Conservation (phyloP, 768 basidiomycete species). For the Phaffia tasmanica region DNA sequence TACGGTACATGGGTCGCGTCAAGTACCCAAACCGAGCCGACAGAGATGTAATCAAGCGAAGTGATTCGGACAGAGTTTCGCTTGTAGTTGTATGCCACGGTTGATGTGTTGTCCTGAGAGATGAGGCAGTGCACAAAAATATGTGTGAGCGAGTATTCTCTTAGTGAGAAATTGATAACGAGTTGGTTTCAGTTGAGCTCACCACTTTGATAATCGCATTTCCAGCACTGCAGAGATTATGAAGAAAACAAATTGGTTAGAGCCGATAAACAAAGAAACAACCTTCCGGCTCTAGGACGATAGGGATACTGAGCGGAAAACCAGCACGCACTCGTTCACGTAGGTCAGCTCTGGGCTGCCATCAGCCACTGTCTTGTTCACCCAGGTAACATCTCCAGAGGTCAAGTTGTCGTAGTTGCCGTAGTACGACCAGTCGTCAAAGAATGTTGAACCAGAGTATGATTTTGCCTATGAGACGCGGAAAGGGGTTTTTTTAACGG, state of each 20-base stretch:
- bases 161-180: neutral
- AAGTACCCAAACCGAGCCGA: conserved; percentile 56
- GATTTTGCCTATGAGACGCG: conserved; percentile 43
- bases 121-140: neutral
- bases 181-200: neutral
- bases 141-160: neutral
- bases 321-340: neutral
- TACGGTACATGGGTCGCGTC: conserved; percentile 46
- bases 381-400: conserved; percentile 50
- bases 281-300: neutral
- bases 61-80: conserved; percentile 59
- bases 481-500: too few species aligned
- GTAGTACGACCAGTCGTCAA: conserved; percentile 59
- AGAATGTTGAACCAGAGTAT: conserved; percentile 54
- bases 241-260: conserved; percentile 45
- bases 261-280: neutral
- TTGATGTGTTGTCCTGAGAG: conserved; percentile 26
- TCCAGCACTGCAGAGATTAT: conserved; percentile 50
- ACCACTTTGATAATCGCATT: conserved; percentile 59
- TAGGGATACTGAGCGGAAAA: neutral
- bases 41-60: conserved; percentile 46
- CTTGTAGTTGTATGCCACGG: conserved; percentile 44
- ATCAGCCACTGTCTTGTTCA: conserved; percentile 10
- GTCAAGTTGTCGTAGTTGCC: conserved; percentile 52
- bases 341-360: neutral